Evolutionary conservation across 1,139 yeast species (phyloP), one percentile per base, ranked within the genome.

Genomic region (Blastobotrys apis): DNA sequence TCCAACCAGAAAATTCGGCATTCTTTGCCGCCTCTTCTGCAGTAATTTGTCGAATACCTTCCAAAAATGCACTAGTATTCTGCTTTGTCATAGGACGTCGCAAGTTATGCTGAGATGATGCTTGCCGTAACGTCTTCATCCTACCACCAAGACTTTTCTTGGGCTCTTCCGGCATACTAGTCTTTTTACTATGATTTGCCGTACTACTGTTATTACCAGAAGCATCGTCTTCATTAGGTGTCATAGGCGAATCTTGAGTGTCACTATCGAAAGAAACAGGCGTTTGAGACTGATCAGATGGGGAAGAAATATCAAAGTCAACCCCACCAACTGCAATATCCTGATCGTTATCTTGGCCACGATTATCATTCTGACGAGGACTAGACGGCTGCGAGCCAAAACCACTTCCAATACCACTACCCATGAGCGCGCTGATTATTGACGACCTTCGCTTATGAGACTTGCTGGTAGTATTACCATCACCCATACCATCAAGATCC

Each of bases 1-100:
- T 84, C 95, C 97, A 92, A 1, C 99, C 99, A 44, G 88, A 81
- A 58, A 72, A 79, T 47, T 75, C 82, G 0, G 97, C 88, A 12
- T 81, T 68, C 54, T 79, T 79, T 39, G 84, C 77, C 0, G 97
- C 84, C 37, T 86, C 87, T 51, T 77, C 80, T 0, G 96, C 95
- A 0, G 84, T 74, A 20, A 86, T 74, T 17, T 69, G 73, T 56
- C 90, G 74, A 39, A 92, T 84, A 12, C 98, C 98, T 67, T 92
- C 98, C 58, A 81, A 81, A 65, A 92, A 92, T 0, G 97, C 98
- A 0, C 95, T 82, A 0, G 97, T 90, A 64, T 69, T 74, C 48
- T 66, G 69, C 51, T 68, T 69, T 5, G 60, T 37, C 30, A 53
- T 36, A 4, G 52, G 47, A 12, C 57, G 58, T 17, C 62, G 45